Percentiles rank a stretch among this genome's conserved stretches.
Evolutionary conservation across 169 alveolate genomes (phyloP).

Genomic region (Plasmodium gallinaceum): DNA sequence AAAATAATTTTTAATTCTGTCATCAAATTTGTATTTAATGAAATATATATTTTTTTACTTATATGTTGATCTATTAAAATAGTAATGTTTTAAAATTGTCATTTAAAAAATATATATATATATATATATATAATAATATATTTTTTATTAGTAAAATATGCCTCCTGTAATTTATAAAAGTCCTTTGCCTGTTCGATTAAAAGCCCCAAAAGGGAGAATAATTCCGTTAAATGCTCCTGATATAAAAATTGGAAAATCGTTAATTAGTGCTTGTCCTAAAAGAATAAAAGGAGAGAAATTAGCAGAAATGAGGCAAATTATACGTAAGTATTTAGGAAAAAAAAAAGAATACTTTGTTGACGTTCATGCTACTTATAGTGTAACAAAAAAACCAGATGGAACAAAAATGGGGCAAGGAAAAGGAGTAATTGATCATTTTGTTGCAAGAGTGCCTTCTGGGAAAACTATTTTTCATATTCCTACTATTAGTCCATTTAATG

Average conservation of each 20-base stretch:
- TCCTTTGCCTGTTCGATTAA: conserved; percentile 83
- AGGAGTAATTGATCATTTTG: conserved; percentile 84
- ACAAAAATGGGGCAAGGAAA: conserved; percentile 90
- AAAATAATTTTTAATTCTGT: too few species aligned
- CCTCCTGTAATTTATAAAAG: conserved; percentile 85
- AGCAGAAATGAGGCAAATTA: conserved; percentile 82
- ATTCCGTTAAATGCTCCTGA: conserved; percentile 81
- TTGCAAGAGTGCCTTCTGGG: conserved; percentile 89
- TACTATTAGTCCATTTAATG: conserved; percentile 63
- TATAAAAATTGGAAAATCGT: conserved; percentile 82
- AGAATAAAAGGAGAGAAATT: conserved; percentile 84
- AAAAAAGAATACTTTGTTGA: conserved; percentile 81
- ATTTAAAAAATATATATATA: conserved; percentile 8
- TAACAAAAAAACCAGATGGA: conserved; percentile 87
- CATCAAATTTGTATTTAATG: too few species aligned
- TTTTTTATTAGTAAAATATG: conserved; percentile 49
- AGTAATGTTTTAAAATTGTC: too few species aligned
- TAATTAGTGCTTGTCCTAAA: conserved; percentile 84
- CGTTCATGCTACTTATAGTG: conserved; percentile 88
- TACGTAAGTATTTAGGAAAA: conserved; percentile 81
- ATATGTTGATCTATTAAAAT: background rate
- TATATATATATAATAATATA: background rate
- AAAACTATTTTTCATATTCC: conserved; percentile 70
- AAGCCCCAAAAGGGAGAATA: conserved; percentile 87
- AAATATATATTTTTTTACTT: background rate